phyloP scores from a whole-genome alignment of 164 flowering plant genomes.

The Buxus sempervirens region DNA sequence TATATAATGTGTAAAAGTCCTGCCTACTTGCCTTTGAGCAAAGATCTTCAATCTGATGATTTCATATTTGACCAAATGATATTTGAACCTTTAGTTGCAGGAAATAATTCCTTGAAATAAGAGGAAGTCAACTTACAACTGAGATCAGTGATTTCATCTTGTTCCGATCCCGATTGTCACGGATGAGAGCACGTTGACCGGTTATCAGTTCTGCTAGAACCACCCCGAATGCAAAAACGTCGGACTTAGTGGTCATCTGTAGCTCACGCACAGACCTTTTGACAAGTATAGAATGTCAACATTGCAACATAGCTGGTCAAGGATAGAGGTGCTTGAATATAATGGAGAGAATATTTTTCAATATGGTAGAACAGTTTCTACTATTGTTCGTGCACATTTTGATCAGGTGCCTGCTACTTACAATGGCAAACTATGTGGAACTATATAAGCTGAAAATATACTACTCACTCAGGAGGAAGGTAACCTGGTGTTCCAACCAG shows the following conservation, averaged over 20 bases:
- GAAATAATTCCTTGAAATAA: background rate
- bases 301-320: background rate
- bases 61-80: background rate
- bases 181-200: conserved; percentile 60
- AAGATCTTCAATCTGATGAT: background rate
- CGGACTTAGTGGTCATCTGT: conserved; percentile 58
- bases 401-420: background rate
- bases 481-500: conserved; percentile 78
- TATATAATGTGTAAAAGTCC: background rate
- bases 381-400: too few species aligned
- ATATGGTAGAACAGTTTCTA: background rate
- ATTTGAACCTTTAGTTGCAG: background rate
- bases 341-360: background rate
- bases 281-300: conserved; percentile 2
- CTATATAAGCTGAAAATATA: background rate
- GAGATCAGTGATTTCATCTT: conserved; percentile 65
- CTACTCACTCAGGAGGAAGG: conserved; percentile 74
- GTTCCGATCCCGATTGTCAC: conserved; percentile 48
- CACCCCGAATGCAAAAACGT: conserved; percentile 78
- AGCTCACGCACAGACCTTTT: conserved; percentile 72
- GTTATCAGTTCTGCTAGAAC: conserved; percentile 74
- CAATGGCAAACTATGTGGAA: background rate
- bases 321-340: background rate
- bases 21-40: background rate
- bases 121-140: conserved; percentile 38